A percentile compares a stretch with the other conserved stretches of the same genome.
phyloP scores from a whole-genome alignment of 768 basidiomycete species.

The Macrolepiota albuminosa region DNA sequence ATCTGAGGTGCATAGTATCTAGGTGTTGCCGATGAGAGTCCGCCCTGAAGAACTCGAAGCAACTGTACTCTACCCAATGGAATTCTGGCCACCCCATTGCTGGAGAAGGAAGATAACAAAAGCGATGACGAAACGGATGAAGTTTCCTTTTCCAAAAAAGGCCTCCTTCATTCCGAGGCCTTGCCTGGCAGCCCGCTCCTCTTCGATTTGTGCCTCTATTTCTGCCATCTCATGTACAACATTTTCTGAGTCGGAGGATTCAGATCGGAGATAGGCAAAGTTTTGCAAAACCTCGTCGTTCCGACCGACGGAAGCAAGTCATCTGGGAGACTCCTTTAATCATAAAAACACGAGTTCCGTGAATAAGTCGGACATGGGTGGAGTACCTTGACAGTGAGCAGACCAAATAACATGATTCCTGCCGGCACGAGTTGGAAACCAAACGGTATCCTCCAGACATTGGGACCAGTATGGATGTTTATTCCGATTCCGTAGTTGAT shows the following conservation, averaged over 20 bases:
- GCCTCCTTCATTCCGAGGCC: slow-evolving; percentile 67
- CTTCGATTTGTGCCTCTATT: slow-evolving; percentile 74
- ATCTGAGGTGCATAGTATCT: slow-evolving; percentile 75
- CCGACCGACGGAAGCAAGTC: slow-evolving; percentile 63
- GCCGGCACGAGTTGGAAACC: slow-evolving; percentile 64
- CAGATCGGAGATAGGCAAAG: slow-evolving; percentile 60
- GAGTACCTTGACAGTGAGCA: slow-evolving; percentile 57
- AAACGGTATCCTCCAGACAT: slow-evolving; percentile 70
- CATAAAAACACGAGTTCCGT: background rate
- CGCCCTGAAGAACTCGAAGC: background rate
- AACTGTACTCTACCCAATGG: slow-evolving; percentile 43
- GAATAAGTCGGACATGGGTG: background rate
- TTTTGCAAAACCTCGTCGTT: slow-evolving; percentile 48
- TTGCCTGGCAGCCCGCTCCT: slow-evolving; percentile 62
- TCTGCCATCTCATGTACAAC: slow-evolving; percentile 67
- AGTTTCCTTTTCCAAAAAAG: slow-evolving; percentile 79
- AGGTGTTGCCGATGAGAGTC: background rate
- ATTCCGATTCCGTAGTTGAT: slow-evolving; percentile 63
- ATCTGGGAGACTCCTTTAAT: slow-evolving; percentile 67
- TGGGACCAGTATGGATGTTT: slow-evolving; percentile 42
- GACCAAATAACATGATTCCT: slow-evolving; percentile 62
- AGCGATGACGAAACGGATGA: slow-evolving; percentile 80
- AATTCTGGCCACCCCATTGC: slow-evolving; percentile 84
- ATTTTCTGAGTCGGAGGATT: slow-evolving; percentile 32
- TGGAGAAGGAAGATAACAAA: slow-evolving; percentile 76